Percentiles rank a stretch among this genome's conserved stretches.
These are phyloP conservation scores for Trichosporon asahii DNA, from an alignment of 1,284 basidiomycete genomes.

Conservation along the genomic window DNA sequence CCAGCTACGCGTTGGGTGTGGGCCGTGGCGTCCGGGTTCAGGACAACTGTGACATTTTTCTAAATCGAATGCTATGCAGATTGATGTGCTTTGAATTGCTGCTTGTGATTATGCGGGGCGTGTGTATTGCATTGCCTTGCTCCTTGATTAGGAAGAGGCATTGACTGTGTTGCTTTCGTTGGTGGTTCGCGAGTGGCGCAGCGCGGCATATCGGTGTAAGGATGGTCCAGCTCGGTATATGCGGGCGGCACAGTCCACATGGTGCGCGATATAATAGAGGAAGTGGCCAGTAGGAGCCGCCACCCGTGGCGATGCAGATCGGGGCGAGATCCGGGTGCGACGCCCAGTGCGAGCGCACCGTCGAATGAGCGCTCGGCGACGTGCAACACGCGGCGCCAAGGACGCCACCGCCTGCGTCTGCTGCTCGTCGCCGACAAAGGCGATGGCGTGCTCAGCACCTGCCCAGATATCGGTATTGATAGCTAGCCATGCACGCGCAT, in stretches of 20 bases:
- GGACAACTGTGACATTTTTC: slow-evolving; percentile 7
- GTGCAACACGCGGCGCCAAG: neutral
- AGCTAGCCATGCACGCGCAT: neutral
- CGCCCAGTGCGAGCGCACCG: neutral
- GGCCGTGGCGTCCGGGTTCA: slow-evolving; percentile 1
- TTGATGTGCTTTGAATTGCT: neutral
- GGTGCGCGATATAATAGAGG: neutral
- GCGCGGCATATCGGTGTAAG: no score
- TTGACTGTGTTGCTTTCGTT: no score
- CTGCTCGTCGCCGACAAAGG: neutral
- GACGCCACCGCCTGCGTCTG: neutral
- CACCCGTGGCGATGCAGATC: neutral
- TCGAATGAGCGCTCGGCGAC: neutral
- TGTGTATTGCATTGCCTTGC: no score
- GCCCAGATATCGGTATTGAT: neutral
- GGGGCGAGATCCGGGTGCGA: neutral
- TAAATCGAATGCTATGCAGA: neutral
- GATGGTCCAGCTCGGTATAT: no score
- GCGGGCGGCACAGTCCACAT: neutral
- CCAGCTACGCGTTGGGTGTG: neutral
- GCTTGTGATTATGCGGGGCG: neutral
- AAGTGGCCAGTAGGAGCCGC: no score
- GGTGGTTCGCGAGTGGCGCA: no score
- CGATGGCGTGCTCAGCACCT: neutral
- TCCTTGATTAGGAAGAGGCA: no score